These are phyloP conservation scores for Aspergillus hiratsukae DNA, from an alignment of 2,329 filamentous ascomycete genomes.

Conservation along the genomic window DNA sequence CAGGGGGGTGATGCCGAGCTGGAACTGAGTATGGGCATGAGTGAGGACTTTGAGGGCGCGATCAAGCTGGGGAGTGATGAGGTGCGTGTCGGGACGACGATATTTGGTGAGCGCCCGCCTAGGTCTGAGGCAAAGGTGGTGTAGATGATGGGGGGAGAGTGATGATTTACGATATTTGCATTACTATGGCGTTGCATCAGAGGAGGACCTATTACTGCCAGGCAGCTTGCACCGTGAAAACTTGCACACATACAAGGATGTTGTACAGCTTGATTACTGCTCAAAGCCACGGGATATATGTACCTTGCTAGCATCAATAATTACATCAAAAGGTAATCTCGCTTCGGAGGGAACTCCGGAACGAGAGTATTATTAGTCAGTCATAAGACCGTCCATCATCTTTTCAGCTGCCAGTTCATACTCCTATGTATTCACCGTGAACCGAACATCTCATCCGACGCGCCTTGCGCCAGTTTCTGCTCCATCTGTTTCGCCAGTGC, in stretches of 20 bases:
- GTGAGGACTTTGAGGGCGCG: conserved; percentile 88
- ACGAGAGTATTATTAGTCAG: neutral
- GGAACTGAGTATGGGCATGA: conserved; percentile 99
- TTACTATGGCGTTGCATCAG: neutral
- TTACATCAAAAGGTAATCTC: neutral
- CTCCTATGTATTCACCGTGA: neutral
- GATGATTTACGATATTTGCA: conserved; percentile 14
- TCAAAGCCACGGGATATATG: neutral
- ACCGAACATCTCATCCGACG: conserved; percentile 15
- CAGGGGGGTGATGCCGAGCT: conserved; percentile 49
- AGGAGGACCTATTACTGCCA: neutral
- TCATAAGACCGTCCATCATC: neutral
- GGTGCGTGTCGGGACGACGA: conserved; percentile 87
- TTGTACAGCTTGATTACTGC: neutral
- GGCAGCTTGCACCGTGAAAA: neutral
- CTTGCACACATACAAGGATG: neutral
- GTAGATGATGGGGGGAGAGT: conserved; percentile 12
- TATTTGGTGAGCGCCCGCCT: conserved; percentile 78
- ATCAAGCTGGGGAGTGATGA: conserved; percentile 79
- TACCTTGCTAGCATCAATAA: neutral
- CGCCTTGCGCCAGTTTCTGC: conserved; percentile 63
- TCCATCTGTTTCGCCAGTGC: conserved; percentile 83
- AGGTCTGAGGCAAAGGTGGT: conserved; percentile 73
- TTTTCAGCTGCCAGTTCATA: neutral
- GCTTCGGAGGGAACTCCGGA: neutral